phyloP scores from a whole-genome alignment of 768 basidiomycete species.

The Rhodotorula toruloides region DNA sequence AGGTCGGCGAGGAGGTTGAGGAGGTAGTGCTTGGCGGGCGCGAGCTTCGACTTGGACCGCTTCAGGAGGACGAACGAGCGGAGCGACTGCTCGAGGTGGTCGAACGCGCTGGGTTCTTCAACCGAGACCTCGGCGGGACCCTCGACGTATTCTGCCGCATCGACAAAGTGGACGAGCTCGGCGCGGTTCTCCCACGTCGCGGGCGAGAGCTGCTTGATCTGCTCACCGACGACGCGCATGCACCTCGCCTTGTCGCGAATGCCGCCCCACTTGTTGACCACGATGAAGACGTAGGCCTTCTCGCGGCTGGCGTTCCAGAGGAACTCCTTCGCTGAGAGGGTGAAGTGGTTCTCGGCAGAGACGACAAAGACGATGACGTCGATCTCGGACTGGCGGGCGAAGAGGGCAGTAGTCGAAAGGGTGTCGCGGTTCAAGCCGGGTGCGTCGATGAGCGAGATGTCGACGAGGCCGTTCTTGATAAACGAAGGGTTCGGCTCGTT shows the following conservation, averaged over 20 bases:
- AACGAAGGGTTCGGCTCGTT: slow-evolving; percentile 26
- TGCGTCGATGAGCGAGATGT: slow-evolving; percentile 96
- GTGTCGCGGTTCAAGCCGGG: slow-evolving; percentile 96
- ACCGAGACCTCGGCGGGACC: slow-evolving; percentile 36
- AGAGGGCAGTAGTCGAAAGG: slow-evolving; percentile 87
- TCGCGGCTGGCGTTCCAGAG: slow-evolving; percentile 86
- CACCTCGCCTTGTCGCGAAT: slow-evolving; percentile 95
- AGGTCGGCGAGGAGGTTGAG: slow-evolving; percentile 83
- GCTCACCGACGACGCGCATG: slow-evolving; percentile 77
- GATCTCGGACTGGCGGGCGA: slow-evolving; percentile 93
- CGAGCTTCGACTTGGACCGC: slow-evolving; percentile 90
- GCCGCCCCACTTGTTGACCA: slow-evolving; percentile 95
- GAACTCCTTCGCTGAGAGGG: slow-evolving; percentile 90
- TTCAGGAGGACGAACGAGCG: slow-evolving; percentile 94
- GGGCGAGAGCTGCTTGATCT: slow-evolving; percentile 89
- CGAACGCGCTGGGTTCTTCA: slow-evolving; percentile 54
- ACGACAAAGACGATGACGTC: slow-evolving; percentile 98
- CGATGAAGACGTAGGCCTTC: slow-evolving; percentile 96
- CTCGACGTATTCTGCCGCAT: slow-evolving; percentile 60
- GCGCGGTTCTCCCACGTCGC: slow-evolving; percentile 81
- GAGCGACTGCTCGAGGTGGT: slow-evolving; percentile 79
- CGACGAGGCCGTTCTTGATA: slow-evolving; percentile 57
- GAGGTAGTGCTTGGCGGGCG: slow-evolving; percentile 86
- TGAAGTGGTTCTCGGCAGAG: slow-evolving; percentile 97
- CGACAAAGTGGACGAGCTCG: slow-evolving; percentile 97